phyloP scores from a whole-genome alignment of 2,329 filamentous ascomycete species.

The Beauveria brongniartii region DNA sequence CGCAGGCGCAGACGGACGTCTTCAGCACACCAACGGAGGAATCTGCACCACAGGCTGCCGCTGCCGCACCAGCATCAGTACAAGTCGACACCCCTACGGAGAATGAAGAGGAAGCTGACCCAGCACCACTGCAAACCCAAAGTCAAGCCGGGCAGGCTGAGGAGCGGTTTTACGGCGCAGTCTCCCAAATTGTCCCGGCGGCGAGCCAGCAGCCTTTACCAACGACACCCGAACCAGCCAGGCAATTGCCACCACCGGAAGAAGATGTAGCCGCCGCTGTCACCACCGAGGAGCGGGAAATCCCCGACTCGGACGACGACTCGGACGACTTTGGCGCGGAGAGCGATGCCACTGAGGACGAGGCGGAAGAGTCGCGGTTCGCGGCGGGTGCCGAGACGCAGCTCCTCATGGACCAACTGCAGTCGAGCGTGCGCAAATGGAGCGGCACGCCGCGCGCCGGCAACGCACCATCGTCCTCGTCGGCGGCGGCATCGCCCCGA shows the following conservation, averaged over 20 bases:
- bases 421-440: conserved; percentile 6
- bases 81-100: neutral
- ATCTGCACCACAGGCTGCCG: neutral
- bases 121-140: neutral
- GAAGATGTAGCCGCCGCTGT: neutral
- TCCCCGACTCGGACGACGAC: conserved; percentile 44
- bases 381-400: conserved; percentile 27
- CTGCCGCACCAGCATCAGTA: neutral
- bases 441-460: neutral
- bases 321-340: conserved; percentile 18
- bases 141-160: neutral
- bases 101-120: neutral
- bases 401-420: conserved; percentile 24
- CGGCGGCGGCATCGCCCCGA: neutral
- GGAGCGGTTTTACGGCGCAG: neutral
- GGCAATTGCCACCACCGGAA: neutral
- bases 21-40: conserved; percentile 12
- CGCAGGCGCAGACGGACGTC: conserved; percentile 10
- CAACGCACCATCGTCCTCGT: neutral
- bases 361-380: conserved; percentile 16
- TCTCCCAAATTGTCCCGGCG: neutral
- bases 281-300: conserved; percentile 24
- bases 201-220: neutral
- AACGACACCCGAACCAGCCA: neutral
- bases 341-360: conserved; percentile 12